Conservation (phyloP, 2,329 filamentous ascomycete genomes). For the Colletotrichum falcatum region DNA sequence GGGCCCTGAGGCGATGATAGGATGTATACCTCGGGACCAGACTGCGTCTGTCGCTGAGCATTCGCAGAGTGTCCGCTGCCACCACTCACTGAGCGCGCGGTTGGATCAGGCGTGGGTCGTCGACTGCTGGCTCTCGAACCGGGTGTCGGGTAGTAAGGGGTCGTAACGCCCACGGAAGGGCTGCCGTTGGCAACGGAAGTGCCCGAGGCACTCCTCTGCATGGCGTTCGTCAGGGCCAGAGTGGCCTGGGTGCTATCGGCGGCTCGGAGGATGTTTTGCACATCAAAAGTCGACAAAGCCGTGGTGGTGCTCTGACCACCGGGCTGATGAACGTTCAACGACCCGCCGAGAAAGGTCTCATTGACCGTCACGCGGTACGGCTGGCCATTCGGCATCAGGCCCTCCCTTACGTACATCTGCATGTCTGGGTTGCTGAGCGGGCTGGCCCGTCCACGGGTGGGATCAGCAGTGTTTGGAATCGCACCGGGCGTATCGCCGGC, state of each 20-base stretch:
- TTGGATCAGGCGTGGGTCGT: slow-evolving; percentile 60
- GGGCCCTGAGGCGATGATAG: slow-evolving; percentile 71
- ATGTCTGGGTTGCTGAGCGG: slow-evolving; percentile 44
- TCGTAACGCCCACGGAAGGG: slow-evolving; percentile 58
- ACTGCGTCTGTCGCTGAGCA: slow-evolving; percentile 43
- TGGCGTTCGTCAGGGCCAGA: slow-evolving; percentile 58
- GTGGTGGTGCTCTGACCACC: slow-evolving; percentile 27
- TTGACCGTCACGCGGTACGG: slow-evolving; percentile 42
- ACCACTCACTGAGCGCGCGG: slow-evolving; percentile 49
- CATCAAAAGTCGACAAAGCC: slow-evolving; percentile 55
- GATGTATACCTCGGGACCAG: slow-evolving; percentile 67
- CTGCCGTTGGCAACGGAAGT: slow-evolving; percentile 54
- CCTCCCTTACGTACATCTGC: slow-evolving; percentile 39
- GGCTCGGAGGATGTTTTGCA: slow-evolving; percentile 59
- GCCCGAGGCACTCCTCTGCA: slow-evolving; percentile 64
- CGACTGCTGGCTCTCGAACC: slow-evolving; percentile 58
- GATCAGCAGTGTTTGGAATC: slow-evolving; percentile 44
- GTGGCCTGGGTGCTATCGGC: slow-evolving; percentile 60
- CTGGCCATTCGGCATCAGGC: slow-evolving; percentile 40
- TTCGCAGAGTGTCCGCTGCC: slow-evolving; percentile 45
- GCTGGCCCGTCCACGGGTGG: slow-evolving; percentile 47
- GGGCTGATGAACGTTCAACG: slow-evolving; percentile 25
- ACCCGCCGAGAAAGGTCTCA: slow-evolving; percentile 36
- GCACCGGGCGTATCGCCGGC: slow-evolving; percentile 50
- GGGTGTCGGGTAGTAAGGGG: slow-evolving; percentile 52